These are phyloP conservation scores for Lactarius indigo DNA, from an alignment of 768 basidiomycete species.

Conservation along the genomic window DNA sequence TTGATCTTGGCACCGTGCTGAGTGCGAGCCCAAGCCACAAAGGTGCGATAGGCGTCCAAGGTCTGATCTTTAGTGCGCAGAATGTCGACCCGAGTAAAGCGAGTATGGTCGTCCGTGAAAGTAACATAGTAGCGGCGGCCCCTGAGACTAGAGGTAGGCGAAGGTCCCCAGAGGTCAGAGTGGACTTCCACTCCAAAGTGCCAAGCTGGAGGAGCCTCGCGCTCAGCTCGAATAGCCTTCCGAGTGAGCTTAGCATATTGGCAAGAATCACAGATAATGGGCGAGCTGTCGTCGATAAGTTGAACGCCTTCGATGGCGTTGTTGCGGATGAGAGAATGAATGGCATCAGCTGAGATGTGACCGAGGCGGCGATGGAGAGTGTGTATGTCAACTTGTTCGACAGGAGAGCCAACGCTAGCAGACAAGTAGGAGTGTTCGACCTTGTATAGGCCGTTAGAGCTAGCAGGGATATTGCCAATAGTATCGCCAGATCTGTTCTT, in stretches of 20 bases:
- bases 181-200: no score
- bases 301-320: no score
- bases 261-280: no score
- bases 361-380: not conserved
- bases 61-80: not conserved
- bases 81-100: not conserved
- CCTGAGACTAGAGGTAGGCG: not conserved
- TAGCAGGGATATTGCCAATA: not conserved
- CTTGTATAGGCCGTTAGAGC: not conserved
- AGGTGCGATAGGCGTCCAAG: not conserved
- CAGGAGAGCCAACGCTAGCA: no score
- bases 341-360: constrained; percentile 25
- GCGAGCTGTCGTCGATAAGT: no score
- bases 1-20: not conserved
- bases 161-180: no score
- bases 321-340: no score
- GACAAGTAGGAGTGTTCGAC: no score
- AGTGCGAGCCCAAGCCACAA: not conserved
- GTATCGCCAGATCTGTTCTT: not conserved
- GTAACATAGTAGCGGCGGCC: not conserved
- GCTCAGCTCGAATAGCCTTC: no score
- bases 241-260: no score
- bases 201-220: no score
- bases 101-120: not conserved
- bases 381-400: not conserved